A percentile compares a stretch with the other conserved stretches of the same genome.
phyloP scores from a whole-genome alignment of 495 filamentous ascomycete genomes.

The Aspergillus panamensis region DNA sequence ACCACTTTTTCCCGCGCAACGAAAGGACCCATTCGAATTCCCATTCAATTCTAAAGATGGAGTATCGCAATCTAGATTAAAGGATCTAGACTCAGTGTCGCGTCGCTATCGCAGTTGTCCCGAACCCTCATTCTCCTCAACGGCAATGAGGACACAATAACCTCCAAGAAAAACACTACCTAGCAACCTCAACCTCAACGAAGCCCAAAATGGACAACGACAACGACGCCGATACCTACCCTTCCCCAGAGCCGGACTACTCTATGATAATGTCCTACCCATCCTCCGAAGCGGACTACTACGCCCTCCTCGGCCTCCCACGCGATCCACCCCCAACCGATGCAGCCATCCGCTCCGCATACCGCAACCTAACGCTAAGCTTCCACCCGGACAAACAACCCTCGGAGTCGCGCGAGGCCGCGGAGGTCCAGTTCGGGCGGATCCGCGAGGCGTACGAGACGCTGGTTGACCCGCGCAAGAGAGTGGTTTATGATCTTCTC shows the following conservation, averaged over 20 bases:
- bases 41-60: not conserved
- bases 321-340: constrained; percentile 44
- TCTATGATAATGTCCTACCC: constrained; percentile 26
- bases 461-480: constrained; percentile 52
- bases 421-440: constrained; percentile 45
- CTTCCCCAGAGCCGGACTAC: constrained; percentile 4
- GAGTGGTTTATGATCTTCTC: constrained; percentile 52
- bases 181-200: no score
- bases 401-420: constrained; percentile 41
- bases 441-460: constrained; percentile 54
- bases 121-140: no score
- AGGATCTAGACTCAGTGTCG: no score
- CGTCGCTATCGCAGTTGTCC: no score
- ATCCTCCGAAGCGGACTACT: constrained; percentile 41
- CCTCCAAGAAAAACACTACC: no score
- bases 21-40: not conserved
- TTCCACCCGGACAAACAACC: constrained; percentile 61
- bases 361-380: constrained; percentile 50
- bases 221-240: no score
- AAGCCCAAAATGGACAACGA: no score
- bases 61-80: no score
- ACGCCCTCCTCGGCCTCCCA: constrained; percentile 49
- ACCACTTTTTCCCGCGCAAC: not conserved
- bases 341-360: constrained; percentile 50
- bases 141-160: no score